phyloP scores from a whole-genome alignment of 2,329 filamentous ascomycete genomes.

The Penicillium corylophilum region DNA sequence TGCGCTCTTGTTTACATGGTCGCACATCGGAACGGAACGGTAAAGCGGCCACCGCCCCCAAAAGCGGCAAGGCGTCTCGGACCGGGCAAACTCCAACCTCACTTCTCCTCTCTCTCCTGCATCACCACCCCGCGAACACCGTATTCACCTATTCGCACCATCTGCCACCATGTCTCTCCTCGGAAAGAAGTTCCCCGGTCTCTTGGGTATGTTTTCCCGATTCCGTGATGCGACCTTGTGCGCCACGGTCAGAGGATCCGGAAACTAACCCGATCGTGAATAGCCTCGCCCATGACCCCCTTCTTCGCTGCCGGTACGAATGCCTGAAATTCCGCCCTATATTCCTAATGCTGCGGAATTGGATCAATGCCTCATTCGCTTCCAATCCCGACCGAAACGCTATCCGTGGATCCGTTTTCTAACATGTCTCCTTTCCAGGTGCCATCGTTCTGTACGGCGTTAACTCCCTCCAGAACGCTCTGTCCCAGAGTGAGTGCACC shows the following conservation, averaged over 20 bases:
- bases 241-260: constrained; percentile 12
- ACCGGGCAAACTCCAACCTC: constrained; percentile 41
- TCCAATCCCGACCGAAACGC: neutral
- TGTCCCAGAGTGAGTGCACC: constrained; percentile 70
- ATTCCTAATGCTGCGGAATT: neutral
- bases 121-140: constrained; percentile 28
- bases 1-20: constrained; percentile 25
- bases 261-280: constrained; percentile 34
- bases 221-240: neutral
- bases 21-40: constrained; percentile 23
- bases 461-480: constrained; percentile 75
- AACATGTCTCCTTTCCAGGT: constrained; percentile 54
- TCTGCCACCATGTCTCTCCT: constrained; percentile 70
- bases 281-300: constrained; percentile 86
- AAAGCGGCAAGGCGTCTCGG: constrained; percentile 28
- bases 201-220: constrained; percentile 64
- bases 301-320: constrained; percentile 92
- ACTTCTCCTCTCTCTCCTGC: constrained; percentile 33
- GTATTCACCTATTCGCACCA: constrained; percentile 31
- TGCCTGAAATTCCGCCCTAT: constrained; percentile 1
- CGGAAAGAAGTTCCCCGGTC: constrained; percentile 80
- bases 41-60: constrained; percentile 31
- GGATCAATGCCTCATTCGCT: neutral
- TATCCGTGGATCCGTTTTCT: constrained; percentile 19
- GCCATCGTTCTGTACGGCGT: constrained; percentile 85